Base-by-base conservation (phyloP, 345 rosid genomes). In the Arabidopsis arenosa region DNA sequence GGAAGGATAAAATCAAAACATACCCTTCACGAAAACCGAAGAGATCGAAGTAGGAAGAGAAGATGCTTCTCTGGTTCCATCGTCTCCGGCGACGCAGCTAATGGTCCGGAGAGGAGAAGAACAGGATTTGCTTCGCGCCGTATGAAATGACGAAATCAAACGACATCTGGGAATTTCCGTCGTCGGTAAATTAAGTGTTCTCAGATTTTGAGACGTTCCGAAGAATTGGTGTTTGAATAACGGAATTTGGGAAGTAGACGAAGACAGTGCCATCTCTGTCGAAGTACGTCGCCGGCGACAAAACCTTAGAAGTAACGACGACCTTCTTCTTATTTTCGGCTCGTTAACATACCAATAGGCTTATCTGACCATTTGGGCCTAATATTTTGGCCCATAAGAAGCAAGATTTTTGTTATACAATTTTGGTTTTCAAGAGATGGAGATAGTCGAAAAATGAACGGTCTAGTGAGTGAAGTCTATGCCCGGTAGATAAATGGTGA, bases 201-300 rank as follows among this genome's bases (percentile, higher is more conserved):
- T 77, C 40, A 10, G 66, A 54, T 9, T 26, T 9, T 41, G 57
- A 48, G 63, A 15, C 70, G 9, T 6, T 33, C 57, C 69, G 44
- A 66, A 0, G 58, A 44, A 47, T 15, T 37, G 45, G 12, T 4
- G 70, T 51, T 30, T 74, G n/a, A 1, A 44, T 12, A 39, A 39
- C 0, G 76, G 13, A 6, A 33, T 13, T 7, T 28, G 32, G 54
- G 41, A 48, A 49, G 32, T 45, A n/a, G 73, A 18, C 66, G 58
- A 61, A 64, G 65, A 63, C n/a, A 65, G 32, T 11, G 86, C 78
- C 87, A 84, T 86, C 77, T 56, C 75, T 65, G 71, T 9, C 45
- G 12, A 21, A 21, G 39, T 33, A 44, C 59, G 43, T 59, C 55
- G 68, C 69, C 65, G 76, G 55, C 13, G 54, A 65, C 26, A 36